Evolutionary conservation across 2,329 filamentous ascomycete genomes (phyloP).

Genomic region (Phialocephala sp.): DNA sequence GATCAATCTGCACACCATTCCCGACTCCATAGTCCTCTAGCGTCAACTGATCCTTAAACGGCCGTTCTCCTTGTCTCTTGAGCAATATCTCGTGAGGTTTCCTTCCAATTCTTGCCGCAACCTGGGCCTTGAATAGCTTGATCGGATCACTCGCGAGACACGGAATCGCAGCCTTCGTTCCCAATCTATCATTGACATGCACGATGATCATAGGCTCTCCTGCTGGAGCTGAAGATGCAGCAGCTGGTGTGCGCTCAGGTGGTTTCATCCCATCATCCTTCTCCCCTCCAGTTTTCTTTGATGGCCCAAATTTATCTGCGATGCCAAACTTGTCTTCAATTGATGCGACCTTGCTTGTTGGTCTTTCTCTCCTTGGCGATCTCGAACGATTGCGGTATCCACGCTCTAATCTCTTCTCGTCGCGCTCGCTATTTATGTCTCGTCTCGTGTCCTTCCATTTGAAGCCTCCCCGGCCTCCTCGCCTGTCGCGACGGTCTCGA

Average conservation of each 20-base stretch:
- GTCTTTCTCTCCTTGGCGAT: conserved; percentile 42
- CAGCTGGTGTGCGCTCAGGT: conserved; percentile 34
- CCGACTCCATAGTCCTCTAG: conserved; percentile 93
- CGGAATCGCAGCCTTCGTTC: conserved; percentile 93
- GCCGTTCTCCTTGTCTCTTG: conserved; percentile 88
- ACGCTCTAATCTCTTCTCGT: conserved; percentile 56
- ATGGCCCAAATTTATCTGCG: conserved; percentile 41
- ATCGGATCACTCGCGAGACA: conserved; percentile 86
- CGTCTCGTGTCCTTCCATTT: conserved; percentile 64
- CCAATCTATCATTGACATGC: conserved; percentile 91
- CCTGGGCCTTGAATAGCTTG: conserved; percentile 87
- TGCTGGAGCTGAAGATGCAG: conserved; percentile 31
- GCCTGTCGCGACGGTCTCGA: conserved; percentile 33
- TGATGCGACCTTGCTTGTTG: conserved; percentile 22
- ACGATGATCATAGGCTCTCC: conserved; percentile 90
- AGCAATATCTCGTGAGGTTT: conserved; percentile 91
- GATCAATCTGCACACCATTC: conserved; percentile 70
- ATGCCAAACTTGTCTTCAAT: conserved; percentile 42
- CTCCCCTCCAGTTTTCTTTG: conserved; percentile 22
- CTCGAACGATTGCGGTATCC: conserved; percentile 55
- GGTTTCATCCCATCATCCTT: conserved; percentile 28
- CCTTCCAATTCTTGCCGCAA: conserved; percentile 86
- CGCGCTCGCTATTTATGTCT: conserved; percentile 47
- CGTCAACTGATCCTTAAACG: conserved; percentile 89
- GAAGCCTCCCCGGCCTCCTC: conserved; percentile 51